phyloP scores from a whole-genome alignment of 139 green algal species.

The Asterochloris erici region DNA sequence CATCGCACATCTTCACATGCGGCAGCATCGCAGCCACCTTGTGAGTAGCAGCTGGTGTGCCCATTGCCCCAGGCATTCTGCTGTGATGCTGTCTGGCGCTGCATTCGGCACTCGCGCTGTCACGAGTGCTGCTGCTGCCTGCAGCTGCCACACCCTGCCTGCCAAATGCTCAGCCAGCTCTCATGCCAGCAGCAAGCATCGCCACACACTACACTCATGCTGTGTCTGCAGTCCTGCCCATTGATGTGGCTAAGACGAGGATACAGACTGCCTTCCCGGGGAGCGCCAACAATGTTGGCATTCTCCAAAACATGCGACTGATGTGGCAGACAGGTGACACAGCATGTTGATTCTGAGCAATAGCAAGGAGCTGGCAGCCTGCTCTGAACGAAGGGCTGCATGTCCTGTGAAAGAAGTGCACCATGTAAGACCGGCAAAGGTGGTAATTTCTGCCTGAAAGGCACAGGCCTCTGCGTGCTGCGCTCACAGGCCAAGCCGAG shows the following conservation, averaged over 20 bases:
- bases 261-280: constrained; percentile 66
- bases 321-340: constrained; percentile 33
- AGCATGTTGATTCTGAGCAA: neutral
- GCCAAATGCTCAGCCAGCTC: neutral
- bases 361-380: neutral
- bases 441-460: neutral
- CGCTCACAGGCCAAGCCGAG: neutral
- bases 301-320: constrained; percentile 48
- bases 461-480: neutral
- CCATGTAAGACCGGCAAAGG: neutral
- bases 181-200: neutral
- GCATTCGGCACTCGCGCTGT: no score
- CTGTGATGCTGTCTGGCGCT: no score
- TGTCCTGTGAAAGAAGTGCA: neutral
- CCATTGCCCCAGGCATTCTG: no score
- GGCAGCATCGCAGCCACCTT: no score
- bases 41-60: no score
- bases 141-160: no score
- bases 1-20: no score
- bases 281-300: constrained; percentile 35
- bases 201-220: neutral
- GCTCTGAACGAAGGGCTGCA: neutral
- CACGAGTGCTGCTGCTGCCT: no score
- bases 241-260: constrained; percentile 79
- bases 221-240: constrained; percentile 50